Percentiles rank a stretch among this genome's conserved stretches.
Evolutionary conservation across 805 yeast genomes (phyloP).

Genomic region (Kodamaea lidongshanica): DNA sequence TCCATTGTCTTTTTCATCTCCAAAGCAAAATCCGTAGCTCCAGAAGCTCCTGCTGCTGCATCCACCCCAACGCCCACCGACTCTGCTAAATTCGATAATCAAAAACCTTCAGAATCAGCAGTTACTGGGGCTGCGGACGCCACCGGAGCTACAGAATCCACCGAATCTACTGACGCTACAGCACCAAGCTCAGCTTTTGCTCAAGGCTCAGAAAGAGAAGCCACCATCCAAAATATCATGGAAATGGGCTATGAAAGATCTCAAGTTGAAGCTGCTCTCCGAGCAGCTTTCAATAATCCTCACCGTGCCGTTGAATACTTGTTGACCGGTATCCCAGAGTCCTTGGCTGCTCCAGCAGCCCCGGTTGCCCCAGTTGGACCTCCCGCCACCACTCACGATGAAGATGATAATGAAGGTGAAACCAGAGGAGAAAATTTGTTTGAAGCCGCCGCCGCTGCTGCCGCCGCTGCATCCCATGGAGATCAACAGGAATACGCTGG

Average conservation of each 20-base stretch:
- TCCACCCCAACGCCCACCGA: slow-evolving; percentile 16
- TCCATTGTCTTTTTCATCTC: slow-evolving; percentile 91
- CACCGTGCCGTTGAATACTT: slow-evolving; percentile 96
- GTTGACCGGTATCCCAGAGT: slow-evolving; percentile 81
- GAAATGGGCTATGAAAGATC: slow-evolving; percentile 93
- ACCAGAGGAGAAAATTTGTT: slow-evolving; percentile 44
- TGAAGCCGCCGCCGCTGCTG: slow-evolving; percentile 44
- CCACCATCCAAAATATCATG: slow-evolving; percentile 74
- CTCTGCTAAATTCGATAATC: slow-evolving; percentile 9
- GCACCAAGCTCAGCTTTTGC: slow-evolving; percentile 54
- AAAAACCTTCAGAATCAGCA: slow-evolving; percentile 15
- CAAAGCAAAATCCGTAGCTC: slow-evolving; percentile 26
- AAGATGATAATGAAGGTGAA: slow-evolving; percentile 25
- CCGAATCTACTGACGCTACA: slow-evolving; percentile 13
- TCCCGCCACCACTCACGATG: slow-evolving; percentile 17
- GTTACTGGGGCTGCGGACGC: slow-evolving; percentile 13
- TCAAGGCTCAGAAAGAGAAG: slow-evolving; percentile 70
- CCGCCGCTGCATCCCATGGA: slow-evolving; percentile 20
- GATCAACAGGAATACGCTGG: slow-evolving; percentile 26
- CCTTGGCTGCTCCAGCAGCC: slow-evolving; percentile 34
- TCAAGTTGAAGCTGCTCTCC: slow-evolving; percentile 82
- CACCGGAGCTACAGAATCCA: slow-evolving; percentile 16
- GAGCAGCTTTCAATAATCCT: slow-evolving; percentile 95
- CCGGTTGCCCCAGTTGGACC: slow-evolving; percentile 8
- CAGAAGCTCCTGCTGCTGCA: slow-evolving; percentile 22